Conservation (phyloP, 352 stramenopile species). For the Vaucheria bursata region DNA sequence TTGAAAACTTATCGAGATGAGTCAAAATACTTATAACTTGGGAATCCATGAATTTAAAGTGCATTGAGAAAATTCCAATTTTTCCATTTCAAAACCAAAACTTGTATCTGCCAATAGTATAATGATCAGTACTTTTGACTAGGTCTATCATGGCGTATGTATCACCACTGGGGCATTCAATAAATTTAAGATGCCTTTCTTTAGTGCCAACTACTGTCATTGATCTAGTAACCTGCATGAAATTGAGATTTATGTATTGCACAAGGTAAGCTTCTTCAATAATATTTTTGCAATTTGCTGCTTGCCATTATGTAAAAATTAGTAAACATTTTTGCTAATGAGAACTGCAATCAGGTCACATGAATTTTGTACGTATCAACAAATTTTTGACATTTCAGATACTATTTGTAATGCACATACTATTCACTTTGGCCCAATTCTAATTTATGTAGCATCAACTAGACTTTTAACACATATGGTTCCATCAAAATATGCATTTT, state of each 20-base stretch:
- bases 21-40: constrained; percentile 97
- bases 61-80: constrained; percentile 99
- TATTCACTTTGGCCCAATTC: too few species aligned
- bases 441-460: constrained; percentile 93
- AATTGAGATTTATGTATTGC: too few species aligned
- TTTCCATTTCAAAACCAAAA: constrained; percentile 99
- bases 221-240: constrained; percentile 60
- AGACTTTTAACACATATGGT: constrained; percentile 93
- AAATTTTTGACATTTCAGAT: too few species aligned
- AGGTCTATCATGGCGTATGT: constrained; percentile 80
- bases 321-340: too few species aligned
- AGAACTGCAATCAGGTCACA: too few species aligned
- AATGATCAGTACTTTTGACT: constrained; percentile 97
- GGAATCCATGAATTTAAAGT: constrained; percentile 80
- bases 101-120: constrained; percentile 96
- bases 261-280: too few species aligned
- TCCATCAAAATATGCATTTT: too few species aligned
- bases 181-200: constrained; percentile 95
- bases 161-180: constrained; percentile 93
- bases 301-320: too few species aligned
- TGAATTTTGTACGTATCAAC: too few species aligned
- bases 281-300: too few species aligned
- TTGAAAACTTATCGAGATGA: constrained; percentile 95
- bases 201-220: constrained; percentile 97
- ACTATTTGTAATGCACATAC: too few species aligned